Percentiles rank a stretch among this genome's conserved stretches.
Evolutionary conservation across 2,329 filamentous ascomycete species (phyloP).

Genomic region (Aschersonia sp.): DNA sequence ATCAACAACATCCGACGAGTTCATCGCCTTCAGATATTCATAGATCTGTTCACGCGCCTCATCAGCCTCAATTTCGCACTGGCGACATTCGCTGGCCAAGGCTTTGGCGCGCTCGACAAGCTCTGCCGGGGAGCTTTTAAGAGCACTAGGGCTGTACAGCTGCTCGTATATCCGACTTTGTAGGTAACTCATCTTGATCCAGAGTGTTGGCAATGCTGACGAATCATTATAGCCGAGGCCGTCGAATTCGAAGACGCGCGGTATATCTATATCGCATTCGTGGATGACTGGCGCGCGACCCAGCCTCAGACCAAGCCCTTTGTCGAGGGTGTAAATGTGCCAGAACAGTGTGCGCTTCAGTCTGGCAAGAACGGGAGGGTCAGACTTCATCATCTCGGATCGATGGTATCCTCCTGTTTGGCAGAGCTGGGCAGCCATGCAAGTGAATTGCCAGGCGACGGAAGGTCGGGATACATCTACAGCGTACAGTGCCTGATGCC

Average conservation of each 20-base stretch:
- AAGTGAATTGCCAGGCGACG: conserved; percentile 49
- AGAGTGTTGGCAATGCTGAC: conserved; percentile 30
- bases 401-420: conserved; percentile 50
- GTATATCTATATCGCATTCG: conserved; percentile 43
- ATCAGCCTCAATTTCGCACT: conserved; percentile 20
- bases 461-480: conserved; percentile 48
- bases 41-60: conserved; percentile 19
- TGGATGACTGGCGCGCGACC: conserved; percentile 44
- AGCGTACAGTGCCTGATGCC: conserved; percentile 39
- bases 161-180: conserved; percentile 45
- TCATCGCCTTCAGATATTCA: conserved; percentile 20
- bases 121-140: conserved; percentile 23
- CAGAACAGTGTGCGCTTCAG: conserved; percentile 31
- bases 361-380: conserved; percentile 16
- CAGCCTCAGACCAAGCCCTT: conserved; percentile 40
- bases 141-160: conserved; percentile 35
- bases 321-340: conserved; percentile 42
- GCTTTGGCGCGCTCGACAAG: conserved; percentile 23
- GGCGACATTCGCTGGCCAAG: conserved; percentile 22
- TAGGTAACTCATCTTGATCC: conserved; percentile 40
- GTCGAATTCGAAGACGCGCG: conserved; percentile 27
- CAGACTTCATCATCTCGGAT: conserved; percentile 16
- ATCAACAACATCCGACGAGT: conserved; percentile 25
- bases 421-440: conserved; percentile 43
- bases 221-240: conserved; percentile 17